Evolutionary conservation across 2,329 filamentous ascomycete genomes (phyloP).

Genomic region (Fusarium gaditjirri): DNA sequence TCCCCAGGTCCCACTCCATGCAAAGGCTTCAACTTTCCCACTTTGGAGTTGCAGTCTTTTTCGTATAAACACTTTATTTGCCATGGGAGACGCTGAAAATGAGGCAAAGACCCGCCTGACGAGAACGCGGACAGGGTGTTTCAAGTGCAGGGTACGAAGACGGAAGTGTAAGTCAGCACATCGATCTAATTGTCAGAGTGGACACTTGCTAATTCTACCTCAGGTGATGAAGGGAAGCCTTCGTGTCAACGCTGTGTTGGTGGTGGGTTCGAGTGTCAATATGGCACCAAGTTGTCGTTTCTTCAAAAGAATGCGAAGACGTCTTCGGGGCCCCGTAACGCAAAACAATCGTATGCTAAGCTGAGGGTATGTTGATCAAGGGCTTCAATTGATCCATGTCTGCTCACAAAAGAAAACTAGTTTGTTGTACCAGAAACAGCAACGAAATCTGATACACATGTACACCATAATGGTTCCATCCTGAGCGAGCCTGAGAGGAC

Average conservation of each 20-base stretch:
- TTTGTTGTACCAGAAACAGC: constrained; percentile 38
- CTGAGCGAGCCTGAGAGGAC: constrained; percentile 4
- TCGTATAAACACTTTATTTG: background rate
- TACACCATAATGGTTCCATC: constrained; percentile 5
- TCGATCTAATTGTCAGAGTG: background rate
- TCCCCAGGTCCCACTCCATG: background rate
- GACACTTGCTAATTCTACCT: constrained; percentile 4
- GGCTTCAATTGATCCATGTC: background rate
- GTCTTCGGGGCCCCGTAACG: constrained; percentile 33
- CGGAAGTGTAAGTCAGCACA: constrained; percentile 57
- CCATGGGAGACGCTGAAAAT: constrained; percentile 34
- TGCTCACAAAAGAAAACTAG: constrained; percentile 2
- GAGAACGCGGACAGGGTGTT: constrained; percentile 57
- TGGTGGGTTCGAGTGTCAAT: constrained; percentile 60
- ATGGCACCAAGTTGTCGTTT: constrained; percentile 59
- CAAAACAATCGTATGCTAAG: constrained; percentile 38
- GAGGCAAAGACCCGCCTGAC: constrained; percentile 41
- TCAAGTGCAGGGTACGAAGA: constrained; percentile 59
- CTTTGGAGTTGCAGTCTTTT: constrained; percentile 23
- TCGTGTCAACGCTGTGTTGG: constrained; percentile 59
- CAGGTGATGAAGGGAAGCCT: constrained; percentile 63
- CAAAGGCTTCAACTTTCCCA: constrained; percentile 39
- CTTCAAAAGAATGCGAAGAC: constrained; percentile 60
- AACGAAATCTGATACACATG: constrained; percentile 9
- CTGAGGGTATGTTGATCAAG: constrained; percentile 25